These are phyloP conservation scores for Hanseniaspora osmophila DNA, from an alignment of 805 yeast genomes.

Conservation along the genomic window DNA sequence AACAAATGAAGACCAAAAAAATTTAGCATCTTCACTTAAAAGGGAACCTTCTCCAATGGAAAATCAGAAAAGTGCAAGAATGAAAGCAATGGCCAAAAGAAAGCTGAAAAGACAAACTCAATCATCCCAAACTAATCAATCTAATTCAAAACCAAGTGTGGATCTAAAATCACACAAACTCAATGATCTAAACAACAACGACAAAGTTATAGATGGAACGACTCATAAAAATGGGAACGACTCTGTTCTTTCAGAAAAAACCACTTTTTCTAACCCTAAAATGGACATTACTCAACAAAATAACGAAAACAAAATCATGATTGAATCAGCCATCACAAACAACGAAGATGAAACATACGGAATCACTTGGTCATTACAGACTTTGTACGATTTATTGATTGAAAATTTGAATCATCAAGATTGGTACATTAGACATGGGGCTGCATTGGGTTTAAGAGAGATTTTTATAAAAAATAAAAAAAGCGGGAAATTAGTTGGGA, in stretches of 20 bases:
- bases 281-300: slow-evolving; percentile 64
- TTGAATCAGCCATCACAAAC: slow-evolving; percentile 65
- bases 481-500: slow-evolving; percentile 79
- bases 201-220: slow-evolving; percentile 18
- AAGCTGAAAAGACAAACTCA: slow-evolving; percentile 64
- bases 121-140: slow-evolving; percentile 12
- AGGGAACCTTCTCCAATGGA: slow-evolving; percentile 6
- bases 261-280: slow-evolving; percentile 23
- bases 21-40: slow-evolving; percentile 6
- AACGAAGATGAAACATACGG: slow-evolving; percentile 61
- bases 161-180: slow-evolving; percentile 12
- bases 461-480: slow-evolving; percentile 38
- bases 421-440: slow-evolving; percentile 96
- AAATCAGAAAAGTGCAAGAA: slow-evolving; percentile 43
- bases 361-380: slow-evolving; percentile 87
- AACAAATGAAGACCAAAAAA: slow-evolving; percentile 4
- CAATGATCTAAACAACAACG: slow-evolving; percentile 14
- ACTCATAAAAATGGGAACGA: slow-evolving; percentile 8
- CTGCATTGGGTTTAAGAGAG: slow-evolving; percentile 84
- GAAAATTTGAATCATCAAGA: slow-evolving; percentile 68
- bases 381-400: slow-evolving; percentile 69
- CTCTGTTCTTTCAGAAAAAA: slow-evolving; percentile 13
- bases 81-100: slow-evolving; percentile 89
- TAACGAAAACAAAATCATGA: slow-evolving; percentile 68
- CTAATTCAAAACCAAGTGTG: slow-evolving; percentile 17